A percentile compares a stretch with the other conserved stretches of the same genome.
Conservation (phyloP, 1,139 yeast genomes). For the Ogataea hybrid region DNA sequence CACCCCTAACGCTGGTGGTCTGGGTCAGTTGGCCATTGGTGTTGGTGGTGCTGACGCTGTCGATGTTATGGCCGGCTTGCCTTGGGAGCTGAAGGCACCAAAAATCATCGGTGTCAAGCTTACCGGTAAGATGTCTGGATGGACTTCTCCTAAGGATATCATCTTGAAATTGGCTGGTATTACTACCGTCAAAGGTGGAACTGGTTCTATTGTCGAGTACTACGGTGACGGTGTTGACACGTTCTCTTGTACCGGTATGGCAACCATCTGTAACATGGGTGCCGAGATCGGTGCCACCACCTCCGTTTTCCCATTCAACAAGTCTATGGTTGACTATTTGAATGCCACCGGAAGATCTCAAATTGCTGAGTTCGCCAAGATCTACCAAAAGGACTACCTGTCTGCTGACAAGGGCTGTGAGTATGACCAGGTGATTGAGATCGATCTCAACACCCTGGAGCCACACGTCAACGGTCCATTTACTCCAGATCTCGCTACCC, state of each 20-base stretch:
- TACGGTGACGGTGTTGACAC: conserved; percentile 96
- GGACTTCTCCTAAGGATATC: conserved; percentile 99
- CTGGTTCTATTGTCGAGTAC: conserved; percentile 96
- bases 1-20: conserved; percentile 99
- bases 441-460: conserved; percentile 91
- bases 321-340: conserved; percentile 86
- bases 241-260: conserved; percentile 99
- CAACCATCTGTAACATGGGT: conserved; percentile 99
- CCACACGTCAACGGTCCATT: conserved; percentile 99
- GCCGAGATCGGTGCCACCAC: conserved; percentile 99
- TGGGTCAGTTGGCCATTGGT: conserved; percentile 98
- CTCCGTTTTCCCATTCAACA: conserved; percentile 95
- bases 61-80: conserved; percentile 91
- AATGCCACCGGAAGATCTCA: conserved; percentile 82
- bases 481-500: conserved; percentile 99
- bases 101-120: conserved; percentile 95
- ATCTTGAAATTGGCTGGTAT: conserved; percentile 95
- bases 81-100: conserved; percentile 99
- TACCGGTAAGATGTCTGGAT: conserved; percentile 92
- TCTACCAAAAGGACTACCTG: conserved; percentile 74
- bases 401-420: conserved; percentile 93
- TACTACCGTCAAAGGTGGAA: conserved; percentile 98
- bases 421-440: conserved; percentile 94
- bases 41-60: conserved; percentile 99
- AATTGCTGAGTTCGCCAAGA: conserved; percentile 78